A percentile compares a stretch with the other conserved stretches of the same genome.
phyloP scores from a whole-genome alignment of 2,329 filamentous ascomycete species.

The Cladophialophora immunda region DNA sequence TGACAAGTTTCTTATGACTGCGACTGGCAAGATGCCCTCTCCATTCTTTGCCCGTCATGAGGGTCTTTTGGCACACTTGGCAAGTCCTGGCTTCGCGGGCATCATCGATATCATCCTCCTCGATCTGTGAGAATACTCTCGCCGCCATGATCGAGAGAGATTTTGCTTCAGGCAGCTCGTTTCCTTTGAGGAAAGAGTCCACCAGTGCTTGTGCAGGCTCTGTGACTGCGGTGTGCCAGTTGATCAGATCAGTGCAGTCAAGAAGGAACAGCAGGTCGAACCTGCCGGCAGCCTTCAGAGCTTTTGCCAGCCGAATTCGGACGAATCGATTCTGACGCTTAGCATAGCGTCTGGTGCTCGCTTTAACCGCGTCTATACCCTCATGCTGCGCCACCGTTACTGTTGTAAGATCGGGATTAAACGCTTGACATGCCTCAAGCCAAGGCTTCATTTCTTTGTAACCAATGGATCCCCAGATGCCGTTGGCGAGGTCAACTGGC shows the following conservation, averaged over 20 bases:
- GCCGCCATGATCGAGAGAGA: slow-evolving; percentile 67
- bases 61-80: slow-evolving; percentile 70
- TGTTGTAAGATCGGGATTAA: slow-evolving; percentile 13
- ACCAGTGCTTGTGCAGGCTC: slow-evolving; percentile 71
- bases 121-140: slow-evolving; percentile 66
- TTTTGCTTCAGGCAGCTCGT: slow-evolving; percentile 62
- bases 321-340: slow-evolving; percentile 89
- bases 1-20: slow-evolving; percentile 62
- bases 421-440: slow-evolving; percentile 54
- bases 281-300: slow-evolving; percentile 65
- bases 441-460: slow-evolving; percentile 90
- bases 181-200: slow-evolving; percentile 67
- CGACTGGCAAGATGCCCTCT: slow-evolving; percentile 63
- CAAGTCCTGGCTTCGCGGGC: slow-evolving; percentile 68
- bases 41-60: slow-evolving; percentile 67
- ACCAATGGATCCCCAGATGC: slow-evolving; percentile 96
- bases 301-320: slow-evolving; percentile 77
- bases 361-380: slow-evolving; percentile 78
- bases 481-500: slow-evolving; percentile 74
- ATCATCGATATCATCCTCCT: slow-evolving; percentile 55
- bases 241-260: slow-evolving; percentile 75
- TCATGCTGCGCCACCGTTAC: slow-evolving; percentile 11
- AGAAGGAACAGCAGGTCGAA: slow-evolving; percentile 75
- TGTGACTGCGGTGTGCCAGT: slow-evolving; percentile 72
- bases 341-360: slow-evolving; percentile 86